phyloP scores from a whole-genome alignment of 305 asterid genomes.

The Caryopteris hybrid region DNA sequence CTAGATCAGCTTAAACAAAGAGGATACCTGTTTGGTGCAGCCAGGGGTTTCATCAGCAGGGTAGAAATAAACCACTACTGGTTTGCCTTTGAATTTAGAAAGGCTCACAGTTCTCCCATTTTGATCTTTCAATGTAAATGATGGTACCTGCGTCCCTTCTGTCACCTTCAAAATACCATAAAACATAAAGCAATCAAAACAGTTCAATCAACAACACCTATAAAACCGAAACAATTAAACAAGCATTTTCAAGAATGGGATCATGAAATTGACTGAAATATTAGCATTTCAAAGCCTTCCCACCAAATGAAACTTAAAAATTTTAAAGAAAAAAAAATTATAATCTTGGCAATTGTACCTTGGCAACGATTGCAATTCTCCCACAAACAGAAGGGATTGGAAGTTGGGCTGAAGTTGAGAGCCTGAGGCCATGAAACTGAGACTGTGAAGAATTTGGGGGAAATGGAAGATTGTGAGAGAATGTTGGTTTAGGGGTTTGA shows the following conservation, averaged over 20 bases:
- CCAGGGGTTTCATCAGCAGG: constrained; percentile 97
- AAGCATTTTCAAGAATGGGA: background rate
- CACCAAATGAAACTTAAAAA: background rate
- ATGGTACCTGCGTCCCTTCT: constrained; percentile 69
- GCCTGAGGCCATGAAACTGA: constrained; percentile 60
- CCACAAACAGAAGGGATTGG: constrained; percentile 36
- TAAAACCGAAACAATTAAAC: background rate
- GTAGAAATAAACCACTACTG: constrained; percentile 83
- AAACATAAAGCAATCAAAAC: background rate
- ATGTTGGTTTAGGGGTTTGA: constrained; percentile 42
- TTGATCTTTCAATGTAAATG: constrained; percentile 81
- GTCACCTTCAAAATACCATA: constrained; percentile 43
- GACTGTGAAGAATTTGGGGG: constrained; percentile 56
- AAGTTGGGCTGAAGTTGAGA: constrained; percentile 31
- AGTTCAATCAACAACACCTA: background rate
- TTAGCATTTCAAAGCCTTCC: background rate
- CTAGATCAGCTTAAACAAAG: background rate
- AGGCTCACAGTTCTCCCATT: constrained; percentile 74
- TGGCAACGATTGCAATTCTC: constrained; percentile 48
- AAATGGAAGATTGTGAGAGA: constrained; percentile 29
- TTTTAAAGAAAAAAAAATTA: background rate
- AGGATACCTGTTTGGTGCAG: constrained; percentile 84
- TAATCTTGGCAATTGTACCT: constrained; percentile 53
- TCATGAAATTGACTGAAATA: background rate
- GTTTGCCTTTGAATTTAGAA: constrained; percentile 84